A percentile compares a stretch with the other conserved stretches of the same genome.
These are phyloP conservation scores for Mayamaea pseudoterrestris DNA, from an alignment of 108 stramenopile species.

Conservation along the genomic window DNA sequence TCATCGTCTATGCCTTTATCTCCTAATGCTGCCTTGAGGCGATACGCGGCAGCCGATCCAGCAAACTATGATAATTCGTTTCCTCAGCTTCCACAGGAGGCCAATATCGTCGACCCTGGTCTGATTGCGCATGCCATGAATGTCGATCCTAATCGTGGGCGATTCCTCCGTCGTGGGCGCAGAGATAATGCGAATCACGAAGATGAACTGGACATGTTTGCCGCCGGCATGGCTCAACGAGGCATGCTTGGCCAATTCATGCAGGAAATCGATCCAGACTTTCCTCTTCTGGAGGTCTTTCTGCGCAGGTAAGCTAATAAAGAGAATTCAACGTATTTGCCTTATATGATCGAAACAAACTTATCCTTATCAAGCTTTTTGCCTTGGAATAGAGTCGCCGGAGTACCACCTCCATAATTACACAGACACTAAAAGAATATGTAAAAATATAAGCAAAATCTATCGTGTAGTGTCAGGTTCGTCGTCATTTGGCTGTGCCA, in stretches of 20 bases:
- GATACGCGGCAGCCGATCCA: constrained; percentile 51
- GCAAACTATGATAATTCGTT: constrained; percentile 51
- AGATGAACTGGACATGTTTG: constrained; percentile 6
- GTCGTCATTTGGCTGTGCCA: too few relatives aligned
- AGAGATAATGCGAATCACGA: constrained; percentile 1
- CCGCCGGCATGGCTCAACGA: constrained; percentile 7
- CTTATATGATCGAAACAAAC: too few relatives aligned
- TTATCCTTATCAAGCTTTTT: too few relatives aligned
- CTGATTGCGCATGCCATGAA: constrained; percentile 59
- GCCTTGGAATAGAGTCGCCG: constrained; percentile 77
- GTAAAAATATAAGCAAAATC: too few relatives aligned
- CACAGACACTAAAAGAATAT: too few relatives aligned
- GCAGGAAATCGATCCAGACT: constrained; percentile 59
- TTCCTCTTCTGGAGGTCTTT: constrained; percentile 61
- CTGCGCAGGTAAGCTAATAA: too few relatives aligned
- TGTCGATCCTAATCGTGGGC: constrained; percentile 49
- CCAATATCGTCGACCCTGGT: constrained; percentile 55
- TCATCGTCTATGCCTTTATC: constrained; percentile 4
- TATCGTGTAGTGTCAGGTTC: too few relatives aligned
- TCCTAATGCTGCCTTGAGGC: constrained; percentile 34
- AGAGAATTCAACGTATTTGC: too few relatives aligned
- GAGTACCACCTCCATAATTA: constrained; percentile 55
- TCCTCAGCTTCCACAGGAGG: constrained; percentile 61
- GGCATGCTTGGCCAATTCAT: constrained; percentile 23
- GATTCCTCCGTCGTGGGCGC: constrained; percentile 34